phyloP scores from a whole-genome alignment of 2,329 filamentous ascomycete genomes.

The Talaromyces pinophilus region DNA sequence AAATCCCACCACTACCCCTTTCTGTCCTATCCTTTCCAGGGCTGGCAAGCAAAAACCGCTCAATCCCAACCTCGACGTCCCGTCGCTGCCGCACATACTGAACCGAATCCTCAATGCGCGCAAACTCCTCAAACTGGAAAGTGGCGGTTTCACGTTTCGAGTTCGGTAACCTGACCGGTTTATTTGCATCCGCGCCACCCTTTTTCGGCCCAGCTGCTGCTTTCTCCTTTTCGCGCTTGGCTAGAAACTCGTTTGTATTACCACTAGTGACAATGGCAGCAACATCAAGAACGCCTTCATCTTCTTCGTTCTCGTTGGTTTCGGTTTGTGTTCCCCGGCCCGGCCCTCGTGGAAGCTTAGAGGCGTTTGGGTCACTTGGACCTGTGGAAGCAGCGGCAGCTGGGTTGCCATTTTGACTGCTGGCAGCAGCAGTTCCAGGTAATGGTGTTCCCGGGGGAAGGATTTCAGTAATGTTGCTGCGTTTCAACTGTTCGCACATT shows the following conservation, averaged over 20 bases:
- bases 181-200: slow-evolving; percentile 48
- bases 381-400: slow-evolving; percentile 60
- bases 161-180: slow-evolving; percentile 58
- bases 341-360: slow-evolving; percentile 53
- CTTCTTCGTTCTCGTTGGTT: slow-evolving; percentile 52
- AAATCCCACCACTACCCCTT: slow-evolving; percentile 59
- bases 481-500: slow-evolving; percentile 67
- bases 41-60: slow-evolving; percentile 62
- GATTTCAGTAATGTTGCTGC: slow-evolving; percentile 63
- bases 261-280: slow-evolving; percentile 64
- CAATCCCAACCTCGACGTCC: slow-evolving; percentile 64
- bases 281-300: slow-evolving; percentile 65
- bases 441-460: slow-evolving; percentile 56
- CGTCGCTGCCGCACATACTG: slow-evolving; percentile 52
- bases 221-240: slow-evolving; percentile 65
- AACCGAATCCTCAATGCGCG: slow-evolving; percentile 54
- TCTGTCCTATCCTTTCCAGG: slow-evolving; percentile 37
- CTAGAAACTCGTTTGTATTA: slow-evolving; percentile 63
- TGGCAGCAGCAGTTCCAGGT: slow-evolving; percentile 50
- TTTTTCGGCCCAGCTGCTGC: slow-evolving; percentile 56
- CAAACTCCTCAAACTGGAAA: slow-evolving; percentile 63
- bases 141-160: slow-evolving; percentile 60
- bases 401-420: slow-evolving; percentile 51
- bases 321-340: slow-evolving; percentile 58
- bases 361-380: slow-evolving; percentile 45